These are phyloP conservation scores for Lanmaoa rubissima DNA, from an alignment of 768 basidiomycete genomes.

Conservation along the genomic window DNA sequence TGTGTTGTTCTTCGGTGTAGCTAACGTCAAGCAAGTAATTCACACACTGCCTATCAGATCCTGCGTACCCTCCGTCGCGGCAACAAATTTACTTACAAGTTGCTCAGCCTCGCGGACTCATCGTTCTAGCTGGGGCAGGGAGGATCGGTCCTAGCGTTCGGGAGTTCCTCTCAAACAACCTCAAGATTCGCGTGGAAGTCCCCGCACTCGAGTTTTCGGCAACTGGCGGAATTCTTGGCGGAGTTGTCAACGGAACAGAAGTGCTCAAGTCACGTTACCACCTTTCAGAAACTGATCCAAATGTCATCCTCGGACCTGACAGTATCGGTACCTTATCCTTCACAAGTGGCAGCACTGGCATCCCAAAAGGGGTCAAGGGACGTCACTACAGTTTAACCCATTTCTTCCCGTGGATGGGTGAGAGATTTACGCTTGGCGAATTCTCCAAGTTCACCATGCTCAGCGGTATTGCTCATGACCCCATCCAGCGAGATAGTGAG, in stretches of 20 bases:
- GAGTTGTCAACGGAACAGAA: slow-evolving; percentile 49
- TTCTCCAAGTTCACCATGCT: slow-evolving; percentile 95
- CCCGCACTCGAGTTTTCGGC: slow-evolving; percentile 79
- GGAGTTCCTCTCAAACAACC: slow-evolving; percentile 72
- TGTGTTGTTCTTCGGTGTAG: slow-evolving; percentile 36
- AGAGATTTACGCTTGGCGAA: slow-evolving; percentile 72
- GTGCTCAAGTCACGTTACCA: slow-evolving; percentile 53
- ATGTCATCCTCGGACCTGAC: slow-evolving; percentile 89
- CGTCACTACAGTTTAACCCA: slow-evolving; percentile 95
- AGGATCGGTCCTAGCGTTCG: slow-evolving; percentile 76
- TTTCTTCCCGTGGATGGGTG: slow-evolving; percentile 99
- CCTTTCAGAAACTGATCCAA: slow-evolving; percentile 70
- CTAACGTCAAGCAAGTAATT: background rate
- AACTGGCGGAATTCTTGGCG: slow-evolving; percentile 66
- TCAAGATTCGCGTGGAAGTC: slow-evolving; percentile 87
- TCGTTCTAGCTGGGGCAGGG: slow-evolving; percentile 91
- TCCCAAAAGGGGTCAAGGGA: slow-evolving; percentile 96
- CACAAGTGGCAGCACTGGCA: slow-evolving; percentile 96
- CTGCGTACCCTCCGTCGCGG: slow-evolving; percentile 91
- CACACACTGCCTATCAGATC: slow-evolving; percentile 52
- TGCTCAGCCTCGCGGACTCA: slow-evolving; percentile 85
- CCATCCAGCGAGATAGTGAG: slow-evolving; percentile 98
- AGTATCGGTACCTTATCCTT: slow-evolving; percentile 93
- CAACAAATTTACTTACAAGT: slow-evolving; percentile 94
- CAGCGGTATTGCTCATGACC: slow-evolving; percentile 98